These are phyloP conservation scores for Xylariaceae sp. DNA, from an alignment of 2,329 filamentous ascomycete genomes.

Conservation along the genomic window DNA sequence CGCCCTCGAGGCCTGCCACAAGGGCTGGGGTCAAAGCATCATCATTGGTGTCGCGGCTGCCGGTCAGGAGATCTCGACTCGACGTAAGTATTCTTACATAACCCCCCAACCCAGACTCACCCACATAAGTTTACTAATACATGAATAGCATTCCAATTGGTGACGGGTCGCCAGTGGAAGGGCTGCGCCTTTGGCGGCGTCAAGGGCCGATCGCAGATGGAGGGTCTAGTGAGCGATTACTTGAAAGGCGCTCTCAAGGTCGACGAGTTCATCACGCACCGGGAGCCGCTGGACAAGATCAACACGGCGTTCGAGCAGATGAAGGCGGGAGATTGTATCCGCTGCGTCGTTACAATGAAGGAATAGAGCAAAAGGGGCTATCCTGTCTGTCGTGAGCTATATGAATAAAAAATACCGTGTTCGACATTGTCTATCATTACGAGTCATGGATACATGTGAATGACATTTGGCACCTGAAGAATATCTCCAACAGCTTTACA, in stretches of 20 bases:
- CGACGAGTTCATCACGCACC: slow-evolving; percentile 98
- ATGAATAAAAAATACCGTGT: background rate
- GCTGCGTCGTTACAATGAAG: slow-evolving; percentile 75
- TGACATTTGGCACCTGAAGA: background rate
- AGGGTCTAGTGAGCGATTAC: slow-evolving; percentile 84
- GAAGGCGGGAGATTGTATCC: slow-evolving; percentile 96
- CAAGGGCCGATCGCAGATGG: slow-evolving; percentile 92
- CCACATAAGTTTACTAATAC: slow-evolving; percentile 6
- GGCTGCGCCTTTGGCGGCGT: slow-evolving; percentile 97
- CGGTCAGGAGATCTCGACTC: slow-evolving; percentile 89
- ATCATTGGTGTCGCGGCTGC: slow-evolving; percentile 96
- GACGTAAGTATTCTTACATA: slow-evolving; percentile 62
- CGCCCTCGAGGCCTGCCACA: slow-evolving; percentile 96
- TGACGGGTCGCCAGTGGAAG: slow-evolving; percentile 96
- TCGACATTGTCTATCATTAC: background rate
- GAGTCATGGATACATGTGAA: background rate
- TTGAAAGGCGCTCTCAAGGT: slow-evolving; percentile 88
- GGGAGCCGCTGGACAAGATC: slow-evolving; percentile 76
- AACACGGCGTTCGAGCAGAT: slow-evolving; percentile 89
- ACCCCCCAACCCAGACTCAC: too few species aligned
- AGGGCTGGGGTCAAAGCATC: slow-evolving; percentile 98
- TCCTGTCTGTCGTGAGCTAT: too few species aligned
- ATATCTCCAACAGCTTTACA: background rate
- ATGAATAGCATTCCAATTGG: slow-evolving; percentile 84
- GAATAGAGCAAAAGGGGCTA: slow-evolving; percentile 2